Base-by-base conservation (phyloP, 108 stramenopile species). In the Craspedostauros australis region DNA sequence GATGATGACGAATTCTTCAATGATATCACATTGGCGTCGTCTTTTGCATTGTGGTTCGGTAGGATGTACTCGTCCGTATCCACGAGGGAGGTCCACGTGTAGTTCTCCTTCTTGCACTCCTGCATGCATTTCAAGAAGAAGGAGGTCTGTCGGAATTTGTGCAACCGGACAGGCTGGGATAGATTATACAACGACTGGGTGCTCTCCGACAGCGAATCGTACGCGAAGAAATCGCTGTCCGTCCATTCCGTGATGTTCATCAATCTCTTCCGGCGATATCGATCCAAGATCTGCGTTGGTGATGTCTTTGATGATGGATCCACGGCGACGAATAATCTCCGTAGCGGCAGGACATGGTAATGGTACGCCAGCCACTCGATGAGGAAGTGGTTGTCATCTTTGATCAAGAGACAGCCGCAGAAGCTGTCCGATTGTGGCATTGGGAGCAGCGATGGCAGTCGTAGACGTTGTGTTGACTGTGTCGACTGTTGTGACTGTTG, bases 31-130 rank as follows among this genome's bases (percentile, higher is more conserved):
- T n/a, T n/a, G n/a, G n/a, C n/a, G n/a, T n/a, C n/a, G n/a, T n/a
- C n/a, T n/a, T n/a, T n/a, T n/a, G n/a, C 69, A 19, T 40, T 39
- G 19, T 66, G 63, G 55, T 78, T 73, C 49, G 63, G 73, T 0
- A 52, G 37, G 3, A 78, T 19, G 33, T 57, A 78, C 57, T 78
- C 77, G 46, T 78, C 77, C 3, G 67, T 54, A 67, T 78, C 77
- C 29, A 70, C 46, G 46, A 78, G 24, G 5, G 70, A 30, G 1
- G 68, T 57, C 61, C 59, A 78, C 16, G 72, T 73, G 31, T 72
- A 50, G 48, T 70, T 53, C 9, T 29, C 12, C 2, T 29, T 24
- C 39, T 64, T 44, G 11, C 68, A 39, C 20, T 57, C 30, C n/a
- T 39, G 12, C 60, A 75, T 57, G 27, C 73, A 75, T 16, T 58